A percentile compares a stretch with the other conserved stretches of the same genome.
Evolutionary conservation across 805 yeast species (phyloP).

Genomic region (Candida lessepsii): DNA sequence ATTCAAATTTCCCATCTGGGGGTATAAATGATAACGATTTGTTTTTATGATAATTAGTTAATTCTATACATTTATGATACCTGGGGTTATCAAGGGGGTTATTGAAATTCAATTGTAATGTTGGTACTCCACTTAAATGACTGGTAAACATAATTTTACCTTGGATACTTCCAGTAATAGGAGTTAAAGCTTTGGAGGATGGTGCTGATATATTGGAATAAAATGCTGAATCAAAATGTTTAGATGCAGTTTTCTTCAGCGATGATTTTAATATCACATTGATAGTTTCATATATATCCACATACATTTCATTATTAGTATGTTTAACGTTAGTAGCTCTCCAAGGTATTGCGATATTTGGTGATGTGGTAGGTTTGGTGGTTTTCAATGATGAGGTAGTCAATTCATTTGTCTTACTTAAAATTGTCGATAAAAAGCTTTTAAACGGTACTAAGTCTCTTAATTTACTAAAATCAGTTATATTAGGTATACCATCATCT

Average conservation of each 20-base stretch:
- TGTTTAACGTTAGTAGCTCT: constrained; percentile 67
- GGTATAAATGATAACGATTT: constrained; percentile 70
- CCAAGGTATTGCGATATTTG: constrained; percentile 59
- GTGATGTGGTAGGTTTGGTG: constrained; percentile 1
- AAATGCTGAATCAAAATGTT: constrained; percentile 30
- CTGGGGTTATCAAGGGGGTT: constrained; percentile 52
- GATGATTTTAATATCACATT: constrained; percentile 49
- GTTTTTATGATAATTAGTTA: constrained; percentile 50
- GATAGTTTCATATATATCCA: constrained; percentile 72
- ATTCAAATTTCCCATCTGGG: constrained; percentile 74
- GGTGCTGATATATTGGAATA: constrained; percentile 20
- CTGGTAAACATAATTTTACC: constrained; percentile 67
- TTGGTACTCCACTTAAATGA: constrained; percentile 76
- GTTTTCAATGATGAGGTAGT: constrained; percentile 25
- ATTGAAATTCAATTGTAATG: constrained; percentile 56
- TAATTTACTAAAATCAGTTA: constrained; percentile 68
- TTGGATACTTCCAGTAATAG: constrained; percentile 52
- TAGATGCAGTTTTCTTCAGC: constrained; percentile 16
- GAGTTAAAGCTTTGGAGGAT: constrained; percentile 25
- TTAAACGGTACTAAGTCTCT: constrained; percentile 68
- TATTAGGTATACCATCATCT: constrained; percentile 72
- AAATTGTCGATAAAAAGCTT: constrained; percentile 51
- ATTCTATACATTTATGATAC: constrained; percentile 69
- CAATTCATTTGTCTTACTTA: constrained; percentile 40
- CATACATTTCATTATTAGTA: constrained; percentile 79